Conservation (phyloP, 75 land plant species). For the Cryptomeria japonica region DNA sequence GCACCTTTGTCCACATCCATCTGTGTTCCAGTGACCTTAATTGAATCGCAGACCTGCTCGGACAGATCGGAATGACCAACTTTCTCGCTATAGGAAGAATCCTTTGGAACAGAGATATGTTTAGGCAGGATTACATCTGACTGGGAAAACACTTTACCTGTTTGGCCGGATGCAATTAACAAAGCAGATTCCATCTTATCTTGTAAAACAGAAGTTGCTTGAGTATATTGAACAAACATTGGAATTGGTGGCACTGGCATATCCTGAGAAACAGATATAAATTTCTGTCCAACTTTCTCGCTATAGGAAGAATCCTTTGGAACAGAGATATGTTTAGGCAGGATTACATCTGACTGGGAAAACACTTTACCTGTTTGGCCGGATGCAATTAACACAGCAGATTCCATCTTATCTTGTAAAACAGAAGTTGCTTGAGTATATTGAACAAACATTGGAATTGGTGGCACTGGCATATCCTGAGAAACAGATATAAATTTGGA, state of each 20-base stretch:
- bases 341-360: background rate
- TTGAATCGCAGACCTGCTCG: background rate
- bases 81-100: background rate
- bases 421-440: background rate
- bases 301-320: background rate
- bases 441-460: background rate
- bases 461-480: background rate
- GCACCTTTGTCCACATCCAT: slow-evolving; percentile 7
- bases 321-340: background rate
- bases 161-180: background rate
- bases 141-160: background rate
- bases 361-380: background rate
- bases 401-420: background rate
- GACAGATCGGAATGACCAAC: background rate
- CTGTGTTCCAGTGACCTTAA: background rate
- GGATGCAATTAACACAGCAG: background rate
- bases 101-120: background rate
- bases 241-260: background rate
- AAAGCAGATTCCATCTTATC: background rate
- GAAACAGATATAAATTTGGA: background rate
- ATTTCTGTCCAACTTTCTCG: background rate
- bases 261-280: background rate
- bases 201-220: background rate
- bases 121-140: background rate
- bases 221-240: background rate